These are phyloP conservation scores for Beauveria asiatica DNA, from an alignment of 2,329 filamentous ascomycete genomes.

Conservation along the genomic window DNA sequence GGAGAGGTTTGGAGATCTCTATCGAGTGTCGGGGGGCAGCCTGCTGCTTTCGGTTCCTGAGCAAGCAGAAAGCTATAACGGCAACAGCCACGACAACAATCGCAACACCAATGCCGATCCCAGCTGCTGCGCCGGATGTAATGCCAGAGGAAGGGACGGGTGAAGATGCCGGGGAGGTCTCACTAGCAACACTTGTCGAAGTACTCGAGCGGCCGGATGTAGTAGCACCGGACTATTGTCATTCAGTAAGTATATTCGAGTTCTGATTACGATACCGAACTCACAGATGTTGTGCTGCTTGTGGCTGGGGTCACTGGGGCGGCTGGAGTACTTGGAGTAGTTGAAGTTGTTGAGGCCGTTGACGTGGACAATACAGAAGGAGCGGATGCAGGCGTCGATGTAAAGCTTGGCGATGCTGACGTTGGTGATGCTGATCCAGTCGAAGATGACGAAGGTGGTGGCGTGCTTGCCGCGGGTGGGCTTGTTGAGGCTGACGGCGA, in stretches of 20 bases:
- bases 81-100: constrained; percentile 32
- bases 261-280: neutral
- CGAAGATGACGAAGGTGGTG: neutral
- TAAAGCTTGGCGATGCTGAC: constrained; percentile 5
- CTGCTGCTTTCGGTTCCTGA: constrained; percentile 21
- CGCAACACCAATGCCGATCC: constrained; percentile 40
- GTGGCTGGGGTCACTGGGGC: neutral
- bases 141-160: constrained; percentile 21
- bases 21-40: constrained; percentile 20
- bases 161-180: constrained; percentile 5
- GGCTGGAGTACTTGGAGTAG: neutral
- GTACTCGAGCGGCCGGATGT: neutral
- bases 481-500: neutral
- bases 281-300: neutral
- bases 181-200: constrained; percentile 3
- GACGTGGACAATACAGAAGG: neutral
- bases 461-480: neutral
- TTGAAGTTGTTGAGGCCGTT: neutral
- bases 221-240: neutral
- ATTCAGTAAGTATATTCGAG: neutral
- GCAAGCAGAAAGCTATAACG: constrained; percentile 30
- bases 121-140: constrained; percentile 37
- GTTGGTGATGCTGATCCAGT: neutral
- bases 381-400: constrained; percentile 7
- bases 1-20: constrained; percentile 44